A percentile compares a stretch with the other conserved stretches of the same genome.
phyloP scores from a whole-genome alignment of 106 monocot species.

The Phalaenopsis equestris region DNA sequence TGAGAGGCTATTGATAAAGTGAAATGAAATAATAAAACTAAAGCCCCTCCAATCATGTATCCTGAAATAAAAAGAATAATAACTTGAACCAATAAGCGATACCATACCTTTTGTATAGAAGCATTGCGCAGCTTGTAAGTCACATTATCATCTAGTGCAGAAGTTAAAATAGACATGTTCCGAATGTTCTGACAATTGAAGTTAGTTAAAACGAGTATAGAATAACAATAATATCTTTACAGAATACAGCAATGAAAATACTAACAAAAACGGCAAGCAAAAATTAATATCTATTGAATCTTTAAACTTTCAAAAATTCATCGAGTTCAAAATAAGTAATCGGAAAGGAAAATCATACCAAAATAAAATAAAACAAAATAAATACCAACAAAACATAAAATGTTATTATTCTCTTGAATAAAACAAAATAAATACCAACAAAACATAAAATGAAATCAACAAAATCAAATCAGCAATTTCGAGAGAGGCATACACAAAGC shows the following conservation, averaged over 20 bases:
- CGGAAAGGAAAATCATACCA: background rate
- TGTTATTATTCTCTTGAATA: background rate
- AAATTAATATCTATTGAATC: background rate
- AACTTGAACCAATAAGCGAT: background rate
- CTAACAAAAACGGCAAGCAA: background rate
- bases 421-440: background rate
- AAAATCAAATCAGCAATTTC: background rate
- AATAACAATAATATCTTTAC: background rate
- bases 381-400: background rate
- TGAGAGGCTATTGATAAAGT: background rate
- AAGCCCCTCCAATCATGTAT: background rate
- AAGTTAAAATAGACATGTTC: slow-evolving; percentile 23
- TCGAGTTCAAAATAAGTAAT: background rate
- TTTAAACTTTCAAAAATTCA: background rate
- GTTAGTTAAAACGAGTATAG: background rate
- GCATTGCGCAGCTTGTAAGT: slow-evolving; percentile 45
- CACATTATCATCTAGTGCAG: slow-evolving; percentile 13
- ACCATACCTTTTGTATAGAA: slow-evolving; percentile 73
- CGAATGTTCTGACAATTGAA: slow-evolving; percentile 54
- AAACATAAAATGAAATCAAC: background rate
- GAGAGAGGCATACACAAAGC: background rate
- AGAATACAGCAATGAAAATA: background rate
- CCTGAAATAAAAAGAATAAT: background rate
- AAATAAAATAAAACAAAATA: background rate
- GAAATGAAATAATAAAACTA: background rate